A percentile compares a stretch with the other conserved stretches of the same genome.
Evolutionary conservation across 2,329 filamentous ascomycete species (phyloP).

Genomic region (Teratosphaeria pseudoeucalypti): DNA sequence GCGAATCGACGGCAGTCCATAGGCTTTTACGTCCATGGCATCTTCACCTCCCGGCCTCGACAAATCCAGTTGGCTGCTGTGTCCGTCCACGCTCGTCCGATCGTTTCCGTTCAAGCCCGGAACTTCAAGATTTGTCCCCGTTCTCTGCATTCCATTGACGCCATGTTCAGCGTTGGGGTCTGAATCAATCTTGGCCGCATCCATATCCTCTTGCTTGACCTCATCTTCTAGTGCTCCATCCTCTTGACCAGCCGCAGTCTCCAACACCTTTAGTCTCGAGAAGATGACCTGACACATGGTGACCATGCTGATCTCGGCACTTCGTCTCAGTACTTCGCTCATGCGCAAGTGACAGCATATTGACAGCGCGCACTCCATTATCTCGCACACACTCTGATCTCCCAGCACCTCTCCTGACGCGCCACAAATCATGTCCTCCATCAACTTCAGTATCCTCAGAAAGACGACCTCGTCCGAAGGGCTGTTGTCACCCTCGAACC

Average conservation of each 20-base stretch:
- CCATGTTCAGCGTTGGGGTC: constrained; percentile 33
- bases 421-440: constrained; percentile 96
- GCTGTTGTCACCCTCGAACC: constrained; percentile 93
- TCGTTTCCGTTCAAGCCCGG: constrained; percentile 25
- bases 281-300: constrained; percentile 99
- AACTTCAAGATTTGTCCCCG: constrained; percentile 51
- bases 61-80: constrained; percentile 35
- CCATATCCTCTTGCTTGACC: constrained; percentile 54
- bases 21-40: constrained; percentile 61
- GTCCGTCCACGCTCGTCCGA: constrained; percentile 26
- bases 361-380: constrained; percentile 96
- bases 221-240: constrained; percentile 55
- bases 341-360: constrained; percentile 93
- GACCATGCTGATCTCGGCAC: constrained; percentile 94
- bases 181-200: constrained; percentile 75
- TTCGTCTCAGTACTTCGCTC: constrained; percentile 79
- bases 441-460: constrained; percentile 85
- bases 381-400: constrained; percentile 96
- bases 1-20: constrained; percentile 85
- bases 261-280: constrained; percentile 77
- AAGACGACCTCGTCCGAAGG: constrained; percentile 92
- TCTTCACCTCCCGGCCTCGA: constrained; percentile 31
- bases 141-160: constrained; percentile 32
- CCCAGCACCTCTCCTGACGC: constrained; percentile 88
- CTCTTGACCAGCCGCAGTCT: constrained; percentile 58